A percentile compares a stretch with the other conserved stretches of the same genome.
These are phyloP conservation scores for Chlorella sp. DNA, from an alignment of 139 green algal species.

Conservation along the genomic window DNA sequence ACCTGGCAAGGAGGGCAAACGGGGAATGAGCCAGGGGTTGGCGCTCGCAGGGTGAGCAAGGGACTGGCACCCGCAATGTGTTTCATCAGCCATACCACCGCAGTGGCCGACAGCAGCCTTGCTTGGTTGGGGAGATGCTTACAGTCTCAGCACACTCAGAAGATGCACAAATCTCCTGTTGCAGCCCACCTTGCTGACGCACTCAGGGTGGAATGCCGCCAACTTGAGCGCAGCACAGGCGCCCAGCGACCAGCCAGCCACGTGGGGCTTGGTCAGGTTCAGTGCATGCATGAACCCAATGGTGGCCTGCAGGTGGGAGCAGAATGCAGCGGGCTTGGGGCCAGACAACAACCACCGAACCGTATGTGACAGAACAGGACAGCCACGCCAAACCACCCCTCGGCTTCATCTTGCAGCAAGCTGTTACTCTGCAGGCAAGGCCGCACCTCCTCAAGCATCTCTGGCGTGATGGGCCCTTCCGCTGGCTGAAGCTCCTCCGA, in stretches of 20 bases:
- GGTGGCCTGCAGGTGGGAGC: not conserved
- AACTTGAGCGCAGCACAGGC: not conserved
- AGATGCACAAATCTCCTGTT: too few relatives aligned
- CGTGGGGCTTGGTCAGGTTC: not conserved
- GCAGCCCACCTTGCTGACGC: constrained; percentile 2
- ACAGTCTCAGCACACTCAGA: not conserved
- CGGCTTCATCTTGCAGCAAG: too few relatives aligned
- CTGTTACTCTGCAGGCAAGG: too few relatives aligned
- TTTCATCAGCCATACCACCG: not conserved
- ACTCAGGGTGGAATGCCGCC: not conserved
- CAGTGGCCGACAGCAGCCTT: too few relatives aligned
- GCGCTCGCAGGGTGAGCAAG: not conserved
- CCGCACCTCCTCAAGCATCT: too few relatives aligned
- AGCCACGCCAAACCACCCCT: too few relatives aligned
- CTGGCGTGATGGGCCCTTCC: too few relatives aligned
- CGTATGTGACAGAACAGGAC: too few relatives aligned
- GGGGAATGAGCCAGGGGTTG: not conserved
- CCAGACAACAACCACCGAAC: too few relatives aligned
- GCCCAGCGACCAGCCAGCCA: not conserved
- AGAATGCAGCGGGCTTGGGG: too few relatives aligned
- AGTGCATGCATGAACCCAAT: not conserved
- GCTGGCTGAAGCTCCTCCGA: too few relatives aligned
- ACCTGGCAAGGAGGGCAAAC: not conserved
- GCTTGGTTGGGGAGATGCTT: too few relatives aligned
- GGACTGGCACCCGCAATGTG: not conserved